Evolutionary conservation across 2,329 filamentous ascomycete species (phyloP), one percentile per base, ranked within the genome.

Genomic region (Dissoconium aciculare): DNA sequence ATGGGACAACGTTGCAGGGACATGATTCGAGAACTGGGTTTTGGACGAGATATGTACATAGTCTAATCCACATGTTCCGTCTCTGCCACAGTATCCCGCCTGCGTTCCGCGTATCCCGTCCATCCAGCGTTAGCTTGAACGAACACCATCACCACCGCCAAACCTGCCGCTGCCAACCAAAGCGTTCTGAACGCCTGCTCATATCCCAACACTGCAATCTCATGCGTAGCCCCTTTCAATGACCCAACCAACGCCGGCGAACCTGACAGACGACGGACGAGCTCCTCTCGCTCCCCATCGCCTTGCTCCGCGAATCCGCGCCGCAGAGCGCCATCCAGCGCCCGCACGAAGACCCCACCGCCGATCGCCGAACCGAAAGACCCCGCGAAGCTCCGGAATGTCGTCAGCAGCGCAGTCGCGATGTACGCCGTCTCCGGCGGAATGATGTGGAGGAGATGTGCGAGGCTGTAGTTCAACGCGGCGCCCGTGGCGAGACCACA

Each of bases 351-450:
- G 31, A 80, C 62, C 0, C 82, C 82, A 3, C 82, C 81, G 2
- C 80, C 79, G 28, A 87, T 77, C 0, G 81, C 72, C 1, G 76
- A 78, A 3, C 82, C 81, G 44, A 91, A 89, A 30, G 73, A 78
- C 10, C 80, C 80, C 0, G 79, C 78, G 40, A 89, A 85, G 4
- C 79, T 79, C 3, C 83, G 68, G 55, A 87, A 87, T 1, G 81
- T 91, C 15, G 76, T 71, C 3, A 87, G 56, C 25, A 92, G 60
- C 9, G 79, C 78, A 1, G 77, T 82, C 3, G 78, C 71, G 29
- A 89, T 71, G 46, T 79, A 83, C 45, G 85, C 78, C 1, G 73
- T 71, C 5, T 69, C 63, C 1, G 69, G 62, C 0, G 62, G 59
- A 0, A 76, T 78, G 4, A 87, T 62, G 50, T 89, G 78, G 4